Evolutionary conservation across 2,329 filamentous ascomycete genomes (phyloP).

Genomic region (Arachnomyces sp.): DNA sequence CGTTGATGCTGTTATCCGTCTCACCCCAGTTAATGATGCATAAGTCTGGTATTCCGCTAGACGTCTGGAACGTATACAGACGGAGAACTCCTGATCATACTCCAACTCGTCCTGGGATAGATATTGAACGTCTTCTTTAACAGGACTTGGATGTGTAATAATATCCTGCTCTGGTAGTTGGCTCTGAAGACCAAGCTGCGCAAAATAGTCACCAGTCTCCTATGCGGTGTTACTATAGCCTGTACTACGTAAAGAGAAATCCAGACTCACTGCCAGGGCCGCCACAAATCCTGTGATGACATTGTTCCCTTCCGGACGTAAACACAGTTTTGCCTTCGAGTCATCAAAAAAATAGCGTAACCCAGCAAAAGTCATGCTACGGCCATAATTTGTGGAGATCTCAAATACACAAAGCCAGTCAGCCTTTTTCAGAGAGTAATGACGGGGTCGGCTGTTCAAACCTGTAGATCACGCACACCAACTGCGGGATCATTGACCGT

Average conservation of each 20-base stretch:
- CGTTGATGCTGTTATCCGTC: slow-evolving; percentile 3
- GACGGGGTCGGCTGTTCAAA: neutral
- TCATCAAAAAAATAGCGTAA: neutral
- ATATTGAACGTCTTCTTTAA: too few species aligned
- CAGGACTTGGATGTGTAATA: neutral
- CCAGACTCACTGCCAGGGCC: slow-evolving; percentile 2
- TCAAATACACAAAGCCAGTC: neutral
- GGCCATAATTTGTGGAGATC: slow-evolving; percentile 4
- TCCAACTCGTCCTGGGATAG: neutral
- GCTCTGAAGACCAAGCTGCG: neutral
- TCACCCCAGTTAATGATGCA: slow-evolving; percentile 2
- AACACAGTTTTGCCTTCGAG: neutral
- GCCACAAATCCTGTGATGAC: slow-evolving; percentile 3
- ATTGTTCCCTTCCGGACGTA: neutral
- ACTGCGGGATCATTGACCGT: neutral
- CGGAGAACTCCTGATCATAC: slow-evolving; percentile 3
- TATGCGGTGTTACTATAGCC: too few species aligned
- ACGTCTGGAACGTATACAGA: neutral
- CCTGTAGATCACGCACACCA: neutral
- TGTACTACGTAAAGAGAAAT: too few species aligned
- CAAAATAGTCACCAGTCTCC: neutral
- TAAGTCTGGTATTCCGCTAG: slow-evolving; percentile 3
- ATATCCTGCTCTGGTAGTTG: neutral
- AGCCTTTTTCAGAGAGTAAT: neutral
- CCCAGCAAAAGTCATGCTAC: slow-evolving; percentile 2